Evolutionary conservation across 805 yeast genomes (phyloP), one percentile per base, ranked within the genome.

Genomic region (Spathaspora passalidarum): DNA sequence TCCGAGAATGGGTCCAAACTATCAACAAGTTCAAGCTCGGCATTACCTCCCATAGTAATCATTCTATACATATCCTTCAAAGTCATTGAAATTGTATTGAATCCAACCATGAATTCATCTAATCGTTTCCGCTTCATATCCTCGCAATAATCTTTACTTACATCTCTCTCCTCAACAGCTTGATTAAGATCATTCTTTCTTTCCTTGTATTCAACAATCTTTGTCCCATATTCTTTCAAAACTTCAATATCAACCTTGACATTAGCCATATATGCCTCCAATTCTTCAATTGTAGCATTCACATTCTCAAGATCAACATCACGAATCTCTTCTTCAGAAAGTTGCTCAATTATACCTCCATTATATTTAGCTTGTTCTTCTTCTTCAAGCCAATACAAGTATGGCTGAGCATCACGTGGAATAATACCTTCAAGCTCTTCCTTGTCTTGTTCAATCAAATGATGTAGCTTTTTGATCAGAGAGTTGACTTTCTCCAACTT

Each of bases 1-100:
- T 94, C 99, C 1, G 96, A 82, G 59, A 94, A 94, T n/a, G 99
- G 99, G 66, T 94, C 98, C 60, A 92, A 76, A 49, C 96, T 86
- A 60, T 94, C 99, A 16, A 90, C 97, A 38, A 92, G 75, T 63
- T 94, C 99, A 29, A 94, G 74, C 63, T 94, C 99, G 0, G 99
- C 99, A 69, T 92, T 94, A 26, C 99, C 99, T 21, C 99, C 99
- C 95, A 92, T 90, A 1, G 99, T 94, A 49, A 94, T 94, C 95
- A 94, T 88, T 60, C 91, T 96, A 59, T 94, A 94, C 98, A 94
- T 91, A 57, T 89, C 97, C 62, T 92, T 94, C 52, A 94, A 76
- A 5, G 96, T 87, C 61, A 82, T 73, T 1, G 97, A 89, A 22
- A 94, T 94, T 17, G 82, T 76, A 53, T 83, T 80, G 69, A 95